These are phyloP conservation scores for Nitzschia putrida DNA, from an alignment of 108 stramenopile genomes.

Conservation along the genomic window DNA sequence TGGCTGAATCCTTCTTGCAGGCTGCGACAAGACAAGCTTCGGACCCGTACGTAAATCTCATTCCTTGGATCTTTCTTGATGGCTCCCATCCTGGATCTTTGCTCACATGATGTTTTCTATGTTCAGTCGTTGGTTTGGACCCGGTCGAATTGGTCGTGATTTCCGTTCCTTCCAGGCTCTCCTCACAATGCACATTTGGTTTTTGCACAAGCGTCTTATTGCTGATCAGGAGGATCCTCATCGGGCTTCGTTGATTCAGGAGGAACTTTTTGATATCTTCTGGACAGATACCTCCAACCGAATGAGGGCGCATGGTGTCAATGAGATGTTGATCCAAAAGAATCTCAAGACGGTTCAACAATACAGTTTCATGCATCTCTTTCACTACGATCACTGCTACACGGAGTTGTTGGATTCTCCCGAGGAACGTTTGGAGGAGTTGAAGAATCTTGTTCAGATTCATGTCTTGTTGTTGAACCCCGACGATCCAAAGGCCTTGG, in stretches of 20 bases:
- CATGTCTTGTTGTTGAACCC: constrained; percentile 41
- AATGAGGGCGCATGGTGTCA: constrained; percentile 78
- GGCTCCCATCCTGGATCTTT: background rate
- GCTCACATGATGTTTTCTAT: background rate
- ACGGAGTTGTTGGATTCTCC: constrained; percentile 67
- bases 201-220: constrained; percentile 81
- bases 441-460: constrained; percentile 44
- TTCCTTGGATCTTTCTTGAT: background rate
- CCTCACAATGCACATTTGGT: constrained; percentile 90
- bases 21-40: constrained; percentile 66
- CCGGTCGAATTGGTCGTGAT: constrained; percentile 65
- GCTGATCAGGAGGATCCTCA: constrained; percentile 59
- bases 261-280: constrained; percentile 89
- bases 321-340: constrained; percentile 81
- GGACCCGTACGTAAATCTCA: constrained; percentile 57
- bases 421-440: constrained; percentile 59
- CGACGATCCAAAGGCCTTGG: constrained; percentile 31
- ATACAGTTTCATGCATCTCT: constrained; percentile 74
- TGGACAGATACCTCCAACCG: constrained; percentile 84
- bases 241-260: constrained; percentile 62
- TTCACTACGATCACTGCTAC: constrained; percentile 85
- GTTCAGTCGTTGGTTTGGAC: constrained; percentile 72
- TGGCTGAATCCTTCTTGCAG: constrained; percentile 71
- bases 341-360: constrained; percentile 88
- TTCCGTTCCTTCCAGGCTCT: constrained; percentile 87